Conservation (phyloP, 768 basidiomycete species). For the Favolaschia claudopus region DNA sequence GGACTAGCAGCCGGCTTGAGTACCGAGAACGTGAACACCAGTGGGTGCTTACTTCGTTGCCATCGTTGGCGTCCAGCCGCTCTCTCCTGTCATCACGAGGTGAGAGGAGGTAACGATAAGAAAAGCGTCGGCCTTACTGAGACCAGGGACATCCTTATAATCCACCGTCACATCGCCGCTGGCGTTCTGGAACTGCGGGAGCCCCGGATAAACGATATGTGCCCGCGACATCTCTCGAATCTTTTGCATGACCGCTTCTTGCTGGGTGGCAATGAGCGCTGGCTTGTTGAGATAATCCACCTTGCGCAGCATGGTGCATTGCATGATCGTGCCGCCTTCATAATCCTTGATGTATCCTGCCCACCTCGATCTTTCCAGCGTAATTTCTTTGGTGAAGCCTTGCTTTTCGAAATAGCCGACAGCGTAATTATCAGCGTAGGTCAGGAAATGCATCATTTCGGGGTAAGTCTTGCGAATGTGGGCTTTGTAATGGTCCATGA, state of each 20-base stretch:
- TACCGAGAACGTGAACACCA: background rate
- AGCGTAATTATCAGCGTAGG: slow-evolving; percentile 98
- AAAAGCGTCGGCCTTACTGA: slow-evolving; percentile 60
- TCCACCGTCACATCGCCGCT: slow-evolving; percentile 62
- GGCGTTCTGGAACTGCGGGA: slow-evolving; percentile 74
- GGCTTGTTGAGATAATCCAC: slow-evolving; percentile 88
- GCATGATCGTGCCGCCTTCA: slow-evolving; percentile 99
- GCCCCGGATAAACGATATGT: slow-evolving; percentile 84
- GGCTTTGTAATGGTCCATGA: slow-evolving; percentile 98
- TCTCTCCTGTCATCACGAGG: slow-evolving; percentile 68
- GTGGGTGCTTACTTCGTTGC: slow-evolving; percentile 65
- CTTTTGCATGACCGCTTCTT: slow-evolving; percentile 88
- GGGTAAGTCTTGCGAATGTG: slow-evolving; percentile 87
- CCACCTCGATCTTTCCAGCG: slow-evolving; percentile 90
- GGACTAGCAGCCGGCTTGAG: slow-evolving; percentile 32
- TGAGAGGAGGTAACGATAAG: slow-evolving; percentile 5
- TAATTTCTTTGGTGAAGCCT: slow-evolving; percentile 97
- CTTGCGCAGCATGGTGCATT: slow-evolving; percentile 93
- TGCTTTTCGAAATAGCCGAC: slow-evolving; percentile 99
- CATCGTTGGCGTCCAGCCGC: slow-evolving; percentile 91
- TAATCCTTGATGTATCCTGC: slow-evolving; percentile 99
- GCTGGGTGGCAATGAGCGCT: slow-evolving; percentile 78
- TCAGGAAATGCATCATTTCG: slow-evolving; percentile 92
- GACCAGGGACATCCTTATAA: slow-evolving; percentile 85
- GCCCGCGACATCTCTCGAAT: slow-evolving; percentile 87